phyloP scores from a whole-genome alignment of 345 rosid genomes.

The Cochlearia excelsa region DNA sequence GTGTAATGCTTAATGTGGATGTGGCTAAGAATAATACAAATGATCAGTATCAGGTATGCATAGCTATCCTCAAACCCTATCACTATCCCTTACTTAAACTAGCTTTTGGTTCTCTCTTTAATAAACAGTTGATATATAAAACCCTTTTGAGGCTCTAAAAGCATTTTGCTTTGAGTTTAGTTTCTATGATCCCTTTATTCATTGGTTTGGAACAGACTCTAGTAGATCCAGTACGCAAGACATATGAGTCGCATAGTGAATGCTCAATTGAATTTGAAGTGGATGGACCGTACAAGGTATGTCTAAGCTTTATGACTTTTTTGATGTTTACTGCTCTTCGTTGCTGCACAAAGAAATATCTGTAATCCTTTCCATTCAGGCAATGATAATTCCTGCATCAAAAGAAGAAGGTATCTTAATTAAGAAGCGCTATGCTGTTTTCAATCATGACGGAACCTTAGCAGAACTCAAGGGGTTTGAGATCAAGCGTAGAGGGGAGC shows the following conservation, averaged over 20 bases:
- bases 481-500: slow-evolving; percentile 98
- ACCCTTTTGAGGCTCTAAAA: slow-evolving; percentile 18
- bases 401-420: slow-evolving; percentile 94
- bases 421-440: slow-evolving; percentile 97
- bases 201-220: slow-evolving; percentile 62
- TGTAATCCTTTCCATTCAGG: slow-evolving; percentile 45
- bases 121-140: background rate
- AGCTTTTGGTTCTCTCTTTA: slow-evolving; percentile 17
- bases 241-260: slow-evolving; percentile 77
- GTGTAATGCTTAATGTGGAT: slow-evolving; percentile 97
- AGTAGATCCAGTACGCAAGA: slow-evolving; percentile 66
- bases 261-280: slow-evolving; percentile 99
- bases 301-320: slow-evolving; percentile 20
- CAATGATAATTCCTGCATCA: slow-evolving; percentile 99
- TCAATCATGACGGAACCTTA: slow-evolving; percentile 95
- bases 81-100: background rate
- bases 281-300: slow-evolving; percentile 99
- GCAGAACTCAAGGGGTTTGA: slow-evolving; percentile 99
- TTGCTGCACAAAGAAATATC: slow-evolving; percentile 22
- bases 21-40: slow-evolving; percentile 90
- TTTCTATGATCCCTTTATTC: slow-evolving; percentile 19
- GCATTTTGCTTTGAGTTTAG: slow-evolving; percentile 19
- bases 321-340: slow-evolving; percentile 19
- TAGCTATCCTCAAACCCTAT: background rate
- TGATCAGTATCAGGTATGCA: slow-evolving; percentile 86